Base-by-base conservation (phyloP, 345 rosid genomes). In the Salix brachista region DNA sequence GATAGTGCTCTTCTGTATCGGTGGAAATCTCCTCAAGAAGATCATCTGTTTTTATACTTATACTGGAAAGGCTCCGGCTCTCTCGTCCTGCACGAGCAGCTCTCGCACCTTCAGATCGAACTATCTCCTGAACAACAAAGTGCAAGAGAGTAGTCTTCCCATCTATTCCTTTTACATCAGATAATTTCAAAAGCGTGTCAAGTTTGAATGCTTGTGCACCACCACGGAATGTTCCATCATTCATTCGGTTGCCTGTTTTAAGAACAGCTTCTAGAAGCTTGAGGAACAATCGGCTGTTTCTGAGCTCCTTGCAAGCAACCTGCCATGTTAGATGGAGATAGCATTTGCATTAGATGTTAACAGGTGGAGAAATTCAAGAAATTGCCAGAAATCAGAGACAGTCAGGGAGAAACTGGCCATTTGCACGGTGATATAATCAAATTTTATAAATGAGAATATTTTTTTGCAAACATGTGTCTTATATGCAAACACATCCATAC, bases 181-280 rank as follows among this genome's bases (percentile, higher is more conserved):
- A 77, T 83, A 96, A 77, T 85, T 96, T 96, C 84, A 96, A 80
- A 81, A 96, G 98, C 12, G 99, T 96, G 83, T 96, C 98, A 30
- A 96, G 98, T 86, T 92, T 96, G 80, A 96, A 96, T 34, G 99
- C 98, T 83, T 88, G 97, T 21, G 99, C 99, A 48, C 95, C 92
- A 41, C 99, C 99, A 42, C 99, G 91, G 71, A 92, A 96, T 52
- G 99, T 96, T 61, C 99, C 99, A 84, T 89, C 86, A 74, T 96
- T 96, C 99, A 96, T 96, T 60, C 99, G 91, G 80, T 96, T 96
- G 78, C 99, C 99, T 10, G 99, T 96, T 85, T 96, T 96, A 14
- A 96, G 97, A 85, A 96, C 98, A 69, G 99, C 99, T 85, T 96
- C 99, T 74, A 96, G 85, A 73, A 96, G 93, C 88, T 94, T 96